Evolutionary conservation across 2,329 filamentous ascomycete genomes (phyloP).

Genomic region (Diaporthe sp.): DNA sequence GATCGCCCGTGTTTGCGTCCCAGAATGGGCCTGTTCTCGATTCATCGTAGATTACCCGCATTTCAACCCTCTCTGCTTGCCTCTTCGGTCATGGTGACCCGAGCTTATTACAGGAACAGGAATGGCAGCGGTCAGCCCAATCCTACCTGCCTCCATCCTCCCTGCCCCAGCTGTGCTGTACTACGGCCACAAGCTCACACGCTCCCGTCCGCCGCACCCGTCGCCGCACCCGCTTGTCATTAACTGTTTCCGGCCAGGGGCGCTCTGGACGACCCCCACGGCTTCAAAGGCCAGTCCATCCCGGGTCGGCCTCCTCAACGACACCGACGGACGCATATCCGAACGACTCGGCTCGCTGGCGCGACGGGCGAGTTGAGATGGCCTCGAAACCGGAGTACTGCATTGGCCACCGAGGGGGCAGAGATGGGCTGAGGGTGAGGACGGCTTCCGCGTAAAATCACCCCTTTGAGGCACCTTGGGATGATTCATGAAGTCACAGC

Average conservation of each 20-base stretch:
- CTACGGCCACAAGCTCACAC: not conserved
- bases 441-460: constrained; percentile 13
- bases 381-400: constrained; percentile 27
- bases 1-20: constrained; percentile 33
- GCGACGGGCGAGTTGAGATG: constrained; percentile 18
- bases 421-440: constrained; percentile 22
- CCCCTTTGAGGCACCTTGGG: not conserved
- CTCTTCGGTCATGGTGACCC: constrained; percentile 17
- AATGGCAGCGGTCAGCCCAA: constrained; percentile 32
- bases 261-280: constrained; percentile 18
- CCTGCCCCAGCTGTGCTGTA: not conserved
- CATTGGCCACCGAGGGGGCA: constrained; percentile 6
- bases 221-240: constrained; percentile 32
- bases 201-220: not conserved
- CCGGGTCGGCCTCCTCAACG: constrained; percentile 9
- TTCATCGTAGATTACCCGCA: constrained; percentile 32
- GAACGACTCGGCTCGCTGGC: constrained; percentile 3
- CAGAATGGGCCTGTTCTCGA: constrained; percentile 32
- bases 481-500: constrained; percentile 23
- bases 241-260: constrained; percentile 32
- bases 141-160: constrained; percentile 12
- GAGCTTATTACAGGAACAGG: constrained; percentile 36
- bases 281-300: not conserved
- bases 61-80: constrained; percentile 24
- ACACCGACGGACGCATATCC: not conserved